Conservation (phyloP, 139 green algal species). For the Coccomyxa sp. region DNA sequence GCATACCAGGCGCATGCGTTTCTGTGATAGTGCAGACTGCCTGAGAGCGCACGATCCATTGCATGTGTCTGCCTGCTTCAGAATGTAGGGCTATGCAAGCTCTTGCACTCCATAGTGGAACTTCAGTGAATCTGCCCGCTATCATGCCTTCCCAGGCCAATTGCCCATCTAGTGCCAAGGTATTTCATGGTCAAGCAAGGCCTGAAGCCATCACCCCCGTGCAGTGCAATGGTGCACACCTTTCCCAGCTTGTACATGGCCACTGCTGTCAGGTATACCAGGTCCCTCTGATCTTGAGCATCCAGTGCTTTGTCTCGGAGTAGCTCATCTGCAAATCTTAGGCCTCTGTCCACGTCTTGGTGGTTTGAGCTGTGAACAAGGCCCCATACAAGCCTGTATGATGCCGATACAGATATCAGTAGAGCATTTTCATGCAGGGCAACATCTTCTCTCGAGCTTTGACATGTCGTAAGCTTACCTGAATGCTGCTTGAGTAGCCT, state of each 20-base stretch:
- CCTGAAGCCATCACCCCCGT: no score
- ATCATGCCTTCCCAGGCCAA: no score
- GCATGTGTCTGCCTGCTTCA: no score
- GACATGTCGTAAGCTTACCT: background rate
- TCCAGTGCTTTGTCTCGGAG: constrained; percentile 9
- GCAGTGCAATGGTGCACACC: no score
- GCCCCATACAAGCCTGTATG: constrained; percentile 22
- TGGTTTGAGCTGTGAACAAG: constrained; percentile 24
- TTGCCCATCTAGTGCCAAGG: no score
- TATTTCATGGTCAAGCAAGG: no score
- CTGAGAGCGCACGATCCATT: no score
- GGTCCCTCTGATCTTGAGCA: background rate
- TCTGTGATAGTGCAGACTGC: no score
- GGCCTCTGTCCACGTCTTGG: constrained; percentile 13
- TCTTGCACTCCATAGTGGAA: no score
- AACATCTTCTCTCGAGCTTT: background rate
- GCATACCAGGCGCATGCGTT: no score
- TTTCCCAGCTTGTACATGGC: constrained; percentile 6
- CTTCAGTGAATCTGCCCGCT: no score
- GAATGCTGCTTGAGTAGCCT: background rate
- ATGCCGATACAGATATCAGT: background rate
- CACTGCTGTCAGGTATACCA: constrained; percentile 21
- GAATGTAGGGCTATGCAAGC: no score
- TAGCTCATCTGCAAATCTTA: constrained; percentile 22
- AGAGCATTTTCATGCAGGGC: background rate